Percentiles rank a stretch among this genome's conserved stretches.
Conservation (phyloP, 1,139 yeast genomes). For the Geotrichum klebahnii region DNA sequence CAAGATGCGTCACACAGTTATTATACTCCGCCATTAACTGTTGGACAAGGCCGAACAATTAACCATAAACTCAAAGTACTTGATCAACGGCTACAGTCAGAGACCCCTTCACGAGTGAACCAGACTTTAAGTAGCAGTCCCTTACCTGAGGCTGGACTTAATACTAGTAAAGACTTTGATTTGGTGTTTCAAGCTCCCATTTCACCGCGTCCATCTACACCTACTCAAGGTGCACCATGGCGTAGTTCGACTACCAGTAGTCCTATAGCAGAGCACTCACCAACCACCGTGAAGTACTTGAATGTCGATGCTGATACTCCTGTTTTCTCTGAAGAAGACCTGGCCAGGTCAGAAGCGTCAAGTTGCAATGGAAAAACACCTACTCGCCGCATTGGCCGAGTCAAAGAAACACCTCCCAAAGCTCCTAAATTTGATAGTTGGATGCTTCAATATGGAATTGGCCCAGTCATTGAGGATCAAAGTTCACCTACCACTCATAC, state of each 20-base stretch:
- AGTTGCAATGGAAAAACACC: not conserved
- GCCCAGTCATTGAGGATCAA: constrained; percentile 9
- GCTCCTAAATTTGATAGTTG: constrained; percentile 3
- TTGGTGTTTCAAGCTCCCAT: constrained; percentile 3
- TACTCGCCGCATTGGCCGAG: not conserved
- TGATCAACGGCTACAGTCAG: not conserved
- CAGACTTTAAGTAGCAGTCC: constrained; percentile 1
- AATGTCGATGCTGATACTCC: constrained; percentile 14
- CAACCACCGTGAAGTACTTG: constrained; percentile 7
- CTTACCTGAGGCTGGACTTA: not conserved
- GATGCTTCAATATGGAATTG: constrained; percentile 5
- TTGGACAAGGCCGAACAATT: not conserved
- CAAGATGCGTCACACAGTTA: constrained; percentile 8
- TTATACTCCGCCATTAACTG: constrained; percentile 9
- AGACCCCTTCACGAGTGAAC: not conserved
- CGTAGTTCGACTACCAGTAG: not conserved
- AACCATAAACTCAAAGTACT: not conserved
- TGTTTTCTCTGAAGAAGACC: constrained; percentile 3
- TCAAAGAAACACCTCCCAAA: not conserved
- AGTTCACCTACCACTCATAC: constrained; percentile 12
- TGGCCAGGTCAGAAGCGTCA: not conserved
- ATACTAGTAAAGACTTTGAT: not conserved
- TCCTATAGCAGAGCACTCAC: constrained; percentile 5
- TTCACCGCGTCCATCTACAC: constrained; percentile 9
- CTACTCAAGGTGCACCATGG: not conserved